phyloP scores from a whole-genome alignment of 1,284 basidiomycete genomes.

The Ustilago trichophora region DNA sequence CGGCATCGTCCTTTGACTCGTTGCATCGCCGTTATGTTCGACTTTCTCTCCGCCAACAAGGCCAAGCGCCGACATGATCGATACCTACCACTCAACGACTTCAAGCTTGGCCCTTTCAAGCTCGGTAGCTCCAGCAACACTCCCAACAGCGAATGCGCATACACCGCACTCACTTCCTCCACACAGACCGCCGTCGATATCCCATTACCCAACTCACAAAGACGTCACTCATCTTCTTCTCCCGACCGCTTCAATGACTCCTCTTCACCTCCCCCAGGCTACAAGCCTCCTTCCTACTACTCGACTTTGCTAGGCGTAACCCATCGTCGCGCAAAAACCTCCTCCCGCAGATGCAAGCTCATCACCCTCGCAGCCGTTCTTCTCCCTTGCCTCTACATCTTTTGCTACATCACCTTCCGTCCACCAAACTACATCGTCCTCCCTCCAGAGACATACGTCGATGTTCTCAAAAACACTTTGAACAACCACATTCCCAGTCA shows the following conservation, averaged over 20 bases:
- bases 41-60: slow-evolving; percentile 13
- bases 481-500: slow-evolving; percentile 33
- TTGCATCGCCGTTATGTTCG: slow-evolving; percentile 21
- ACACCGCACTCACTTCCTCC: slow-evolving; percentile 31
- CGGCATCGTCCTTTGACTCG: too few relatives aligned
- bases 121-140: slow-evolving; percentile 28
- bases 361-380: slow-evolving; percentile 15
- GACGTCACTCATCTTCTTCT: slow-evolving; percentile 9
- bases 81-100: slow-evolving; percentile 21
- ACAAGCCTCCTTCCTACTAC: slow-evolving; percentile 36
- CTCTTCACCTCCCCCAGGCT: slow-evolving; percentile 32
- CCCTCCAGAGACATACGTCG: slow-evolving; percentile 35
- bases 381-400: slow-evolving; percentile 21
- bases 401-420: slow-evolving; percentile 39
- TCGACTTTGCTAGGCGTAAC: slow-evolving; percentile 22
- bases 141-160: slow-evolving; percentile 29
- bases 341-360: slow-evolving; percentile 35
- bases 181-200: slow-evolving; percentile 23
- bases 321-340: slow-evolving; percentile 21
- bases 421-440: slow-evolving; percentile 44
- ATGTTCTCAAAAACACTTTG: slow-evolving; percentile 27
- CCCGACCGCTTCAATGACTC: slow-evolving; percentile 13
- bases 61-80: slow-evolving; percentile 20
- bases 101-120: slow-evolving; percentile 34
- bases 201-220: slow-evolving; percentile 9